Evolutionary conservation across 495 filamentous ascomycete genomes (phyloP), one percentile per base, ranked within the genome.

Genomic region (Talaromyces nanjingensis): DNA sequence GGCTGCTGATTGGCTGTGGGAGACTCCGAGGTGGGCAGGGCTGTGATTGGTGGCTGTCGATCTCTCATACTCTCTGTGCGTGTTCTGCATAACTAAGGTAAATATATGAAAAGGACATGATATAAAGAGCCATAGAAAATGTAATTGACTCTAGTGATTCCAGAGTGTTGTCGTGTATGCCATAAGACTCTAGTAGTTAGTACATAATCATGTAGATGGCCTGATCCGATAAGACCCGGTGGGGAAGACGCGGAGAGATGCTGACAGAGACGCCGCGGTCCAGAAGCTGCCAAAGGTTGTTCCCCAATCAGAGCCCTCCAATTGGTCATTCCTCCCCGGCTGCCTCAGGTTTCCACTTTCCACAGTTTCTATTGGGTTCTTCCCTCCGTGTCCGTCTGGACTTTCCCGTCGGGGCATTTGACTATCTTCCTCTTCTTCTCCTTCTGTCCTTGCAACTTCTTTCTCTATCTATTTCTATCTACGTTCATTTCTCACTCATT

Each of bases 321-420:
- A 62, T 62, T 62, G 59, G 59, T 62, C 45, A 62, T 24, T 47
- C 11, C 59, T 29, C 59, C 16, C 59, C 58, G 18, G 5, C 22
- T 33, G 37, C 25, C 37, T 62, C 37, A 62, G 25, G 39, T 24
- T 20, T 27, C 16, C 27, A 18, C 58, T 24, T 20, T 27, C 16
- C 27, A 18, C 58, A 3, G n/a, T 49, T 62, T 54, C 59, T 11
- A 47, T 20, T 33, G 2, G 16, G 16, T 62, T 53, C 39, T 49
- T 4, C 33, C n/a, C 22, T 42, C 54, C 24, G 29, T n/a, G 24
- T 16, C 12, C 20, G 14, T 29, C 25, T 6, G 20, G 16, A n/a
- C 24, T 27, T 22, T 42, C 27, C 20, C 45, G 22, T 29, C 47
- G 18, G 39, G 11, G 12, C 20, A 20, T 52, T 47, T 34, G 12